phyloP scores from a whole-genome alignment of 768 basidiomycete species.

The Peribolospora baueri region DNA sequence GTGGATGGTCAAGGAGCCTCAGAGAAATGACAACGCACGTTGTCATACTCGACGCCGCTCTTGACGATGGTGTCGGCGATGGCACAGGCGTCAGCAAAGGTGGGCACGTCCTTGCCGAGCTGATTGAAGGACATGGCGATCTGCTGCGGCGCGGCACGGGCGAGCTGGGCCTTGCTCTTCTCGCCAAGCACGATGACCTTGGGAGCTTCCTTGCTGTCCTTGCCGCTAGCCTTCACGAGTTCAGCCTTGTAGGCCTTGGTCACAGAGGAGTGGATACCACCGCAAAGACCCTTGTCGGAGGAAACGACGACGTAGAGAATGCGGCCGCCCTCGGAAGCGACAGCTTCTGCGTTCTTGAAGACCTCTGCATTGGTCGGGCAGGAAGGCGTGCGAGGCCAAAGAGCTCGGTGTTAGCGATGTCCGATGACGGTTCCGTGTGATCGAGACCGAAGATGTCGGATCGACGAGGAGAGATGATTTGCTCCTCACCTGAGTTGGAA shows the following conservation, averaged over 20 bases:
- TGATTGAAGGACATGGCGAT: constrained; percentile 79
- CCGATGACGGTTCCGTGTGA: neutral
- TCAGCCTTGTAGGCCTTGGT: constrained; percentile 64
- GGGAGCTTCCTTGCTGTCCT: constrained; percentile 14
- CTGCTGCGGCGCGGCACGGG: constrained; percentile 38
- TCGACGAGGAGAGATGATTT: neutral
- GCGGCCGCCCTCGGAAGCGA: constrained; percentile 30
- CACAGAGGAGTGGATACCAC: constrained; percentile 96
- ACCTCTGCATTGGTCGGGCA: constrained; percentile 35
- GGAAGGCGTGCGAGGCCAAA: neutral
- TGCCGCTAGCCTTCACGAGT: constrained; percentile 26
- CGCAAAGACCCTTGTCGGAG: constrained; percentile 97
- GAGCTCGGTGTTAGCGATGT: neutral
- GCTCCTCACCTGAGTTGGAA: constrained; percentile 55
- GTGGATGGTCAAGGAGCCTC: neutral
- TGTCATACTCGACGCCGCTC: constrained; percentile 65
- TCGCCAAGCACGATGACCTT: constrained; percentile 76
- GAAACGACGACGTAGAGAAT: constrained; percentile 86
- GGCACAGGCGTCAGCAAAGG: constrained; percentile 81
- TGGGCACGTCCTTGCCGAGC: constrained; percentile 90
- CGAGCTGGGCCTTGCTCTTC: constrained; percentile 85
- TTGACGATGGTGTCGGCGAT: constrained; percentile 80
- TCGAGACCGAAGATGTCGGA: neutral
- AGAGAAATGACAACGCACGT: constrained; percentile 19
- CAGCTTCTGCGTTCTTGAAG: constrained; percentile 53